Base-by-base conservation (phyloP, 441 rosid species). In the Pelargonium fulgidum region DNA sequence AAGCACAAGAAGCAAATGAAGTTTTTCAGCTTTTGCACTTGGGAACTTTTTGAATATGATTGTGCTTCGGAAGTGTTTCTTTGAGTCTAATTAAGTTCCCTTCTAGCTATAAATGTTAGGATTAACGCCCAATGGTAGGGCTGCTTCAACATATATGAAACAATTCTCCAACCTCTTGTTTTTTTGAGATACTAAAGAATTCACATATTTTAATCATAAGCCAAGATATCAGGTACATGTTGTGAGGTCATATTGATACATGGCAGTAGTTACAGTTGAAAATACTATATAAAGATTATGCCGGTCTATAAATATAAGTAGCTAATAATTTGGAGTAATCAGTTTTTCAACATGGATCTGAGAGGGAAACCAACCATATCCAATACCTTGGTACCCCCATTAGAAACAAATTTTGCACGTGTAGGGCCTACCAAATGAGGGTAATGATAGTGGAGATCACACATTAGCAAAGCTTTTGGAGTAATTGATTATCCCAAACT, bases 401-500 rank as follows among this genome's bases (percentile, higher is more conserved):
- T 52, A 52, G 59, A 52, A 52, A 52, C 20, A 52, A 33, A 33
- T 33, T 33, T 5, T 33, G 39, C 4, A 3, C 0, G 39, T 52
- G 59, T 14, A n/a, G 59, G 59, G 19, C 59, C 20, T 19, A 52
- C 59, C 16, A 52, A 52, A 52, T 14, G 20, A 52, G 59, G 59
- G 17, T 52, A 52, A 17, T 52, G 59, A 52, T 52, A 52, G 20
- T 52, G 59, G 59, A 52, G 59, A 17, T 9, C 59, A 14, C 17
- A 52, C 59, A 52, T 14, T 52, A 52, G 59, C 4, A 52, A 52
- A 14, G 17, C 13, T 52, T 52, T 52, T 52, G 16, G 19, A 52
- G 20, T 52, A 52, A 52, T 52, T 47, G 52, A 2, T 47, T 47
- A 47, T 47, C 20, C 33, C 19, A 61, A 19, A 24, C 83, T 80